A percentile compares a stretch with the other conserved stretches of the same genome.
Conservation (phyloP, 2,329 filamentous ascomycete species). For the Xylariomycetidae sp. region DNA sequence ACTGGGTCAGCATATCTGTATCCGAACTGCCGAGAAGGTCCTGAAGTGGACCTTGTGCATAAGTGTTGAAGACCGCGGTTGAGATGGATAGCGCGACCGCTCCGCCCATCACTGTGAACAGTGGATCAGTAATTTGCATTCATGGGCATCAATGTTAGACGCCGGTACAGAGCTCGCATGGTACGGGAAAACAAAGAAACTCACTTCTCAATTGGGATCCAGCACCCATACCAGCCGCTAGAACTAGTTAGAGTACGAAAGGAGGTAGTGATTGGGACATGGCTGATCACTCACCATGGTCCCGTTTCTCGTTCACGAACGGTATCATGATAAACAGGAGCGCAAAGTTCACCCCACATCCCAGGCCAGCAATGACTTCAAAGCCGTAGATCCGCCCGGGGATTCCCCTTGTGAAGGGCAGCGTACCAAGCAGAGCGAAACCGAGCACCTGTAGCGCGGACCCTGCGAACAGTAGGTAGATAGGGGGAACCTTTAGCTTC, state of each 20-base stretch:
- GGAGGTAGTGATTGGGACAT: not conserved
- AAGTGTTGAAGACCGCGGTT: conserved; percentile 15
- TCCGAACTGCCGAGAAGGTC: conserved; percentile 4
- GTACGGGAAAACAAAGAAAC: too few relatives aligned
- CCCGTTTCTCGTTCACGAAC: conserved; percentile 8
- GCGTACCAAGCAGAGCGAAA: conserved; percentile 8
- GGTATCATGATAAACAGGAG: conserved; percentile 12
- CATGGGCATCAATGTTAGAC: too few relatives aligned
- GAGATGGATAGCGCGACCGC: conserved; percentile 12
- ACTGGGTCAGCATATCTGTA: conserved; percentile 1
- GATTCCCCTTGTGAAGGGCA: conserved; percentile 5
- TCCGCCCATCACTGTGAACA: conserved; percentile 19
- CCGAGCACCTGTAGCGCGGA: conserved; percentile 11
- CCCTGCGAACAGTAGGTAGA: conserved; percentile 9
- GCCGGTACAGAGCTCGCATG: too few relatives aligned
- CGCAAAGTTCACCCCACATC: conserved; percentile 12
- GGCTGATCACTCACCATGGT: conserved; percentile 10
- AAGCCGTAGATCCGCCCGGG: conserved; percentile 9
- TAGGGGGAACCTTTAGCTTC: conserved; percentile 6
- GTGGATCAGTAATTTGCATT: too few relatives aligned
- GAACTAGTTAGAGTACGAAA: not conserved
- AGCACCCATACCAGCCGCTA: conserved; percentile 17
- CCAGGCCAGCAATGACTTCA: conserved; percentile 10
- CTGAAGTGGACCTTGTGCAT: conserved; percentile 5
- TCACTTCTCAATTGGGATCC: conserved; percentile 15